phyloP scores from a whole-genome alignment of 768 basidiomycete genomes.

The Boletus tylopilopsis region DNA sequence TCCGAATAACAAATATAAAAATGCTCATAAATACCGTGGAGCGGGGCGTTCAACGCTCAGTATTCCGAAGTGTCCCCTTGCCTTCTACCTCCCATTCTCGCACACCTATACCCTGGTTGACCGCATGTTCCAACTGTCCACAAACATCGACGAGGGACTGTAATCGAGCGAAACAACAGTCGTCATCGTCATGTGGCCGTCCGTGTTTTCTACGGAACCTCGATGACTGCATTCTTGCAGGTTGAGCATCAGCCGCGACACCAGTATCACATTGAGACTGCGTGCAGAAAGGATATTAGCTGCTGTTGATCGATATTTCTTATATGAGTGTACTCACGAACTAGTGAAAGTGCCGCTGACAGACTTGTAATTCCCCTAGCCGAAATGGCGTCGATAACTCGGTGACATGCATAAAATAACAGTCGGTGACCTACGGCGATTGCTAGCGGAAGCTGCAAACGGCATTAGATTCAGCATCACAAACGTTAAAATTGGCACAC shows the following conservation, averaged over 20 bases:
- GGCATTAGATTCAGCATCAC: background rate
- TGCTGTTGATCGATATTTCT: background rate
- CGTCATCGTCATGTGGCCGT: background rate
- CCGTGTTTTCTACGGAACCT: background rate
- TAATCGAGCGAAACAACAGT: constrained; percentile 2
- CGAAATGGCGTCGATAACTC: background rate
- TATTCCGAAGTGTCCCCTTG: too few relatives aligned
- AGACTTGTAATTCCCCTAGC: background rate
- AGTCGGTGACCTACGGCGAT: constrained; percentile 4
- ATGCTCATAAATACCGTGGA: too few relatives aligned
- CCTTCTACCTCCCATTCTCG: too few relatives aligned
- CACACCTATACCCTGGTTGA: too few relatives aligned
- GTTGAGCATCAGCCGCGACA: constrained; percentile 19
- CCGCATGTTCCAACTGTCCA: background rate
- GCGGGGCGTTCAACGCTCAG: background rate
- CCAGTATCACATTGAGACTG: constrained; percentile 14
- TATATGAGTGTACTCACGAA: background rate
- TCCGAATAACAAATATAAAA: too few relatives aligned
- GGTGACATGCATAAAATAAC: background rate
- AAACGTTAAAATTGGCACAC: background rate
- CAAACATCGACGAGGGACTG: background rate
- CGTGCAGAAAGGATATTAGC: background rate
- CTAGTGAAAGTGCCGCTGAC: background rate
- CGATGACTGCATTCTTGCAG: background rate
- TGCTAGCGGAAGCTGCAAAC: background rate